phyloP scores from a whole-genome alignment of 139 green algal genomes.

The Chlamydomonas sp. region DNA sequence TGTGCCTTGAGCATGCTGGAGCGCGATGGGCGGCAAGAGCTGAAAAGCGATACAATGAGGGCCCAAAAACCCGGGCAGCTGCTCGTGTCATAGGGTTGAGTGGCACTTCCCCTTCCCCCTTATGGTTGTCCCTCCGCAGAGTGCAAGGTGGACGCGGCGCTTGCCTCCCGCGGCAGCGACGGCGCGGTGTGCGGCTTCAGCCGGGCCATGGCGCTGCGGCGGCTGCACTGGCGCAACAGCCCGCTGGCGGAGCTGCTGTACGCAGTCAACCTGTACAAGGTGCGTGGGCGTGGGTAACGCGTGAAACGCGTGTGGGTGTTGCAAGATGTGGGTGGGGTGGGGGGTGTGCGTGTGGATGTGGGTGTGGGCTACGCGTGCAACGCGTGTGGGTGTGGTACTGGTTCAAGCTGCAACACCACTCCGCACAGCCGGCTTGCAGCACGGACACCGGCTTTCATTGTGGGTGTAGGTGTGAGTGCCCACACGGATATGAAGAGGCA shows the following conservation, averaged over 20 bases:
- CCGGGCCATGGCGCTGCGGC: conserved; percentile 58
- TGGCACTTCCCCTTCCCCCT: too few relatives aligned
- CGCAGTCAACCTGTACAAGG: conserved; percentile 59
- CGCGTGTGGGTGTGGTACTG: too few relatives aligned
- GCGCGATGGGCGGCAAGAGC: too few relatives aligned
- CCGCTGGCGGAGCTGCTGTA: conserved; percentile 64
- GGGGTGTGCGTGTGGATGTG: neutral
- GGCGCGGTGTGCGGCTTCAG: conserved; percentile 43
- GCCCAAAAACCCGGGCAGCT: too few relatives aligned
- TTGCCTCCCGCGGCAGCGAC: conserved; percentile 36
- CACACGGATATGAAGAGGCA: too few relatives aligned
- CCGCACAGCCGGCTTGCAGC: too few relatives aligned
- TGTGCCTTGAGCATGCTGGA: too few relatives aligned
- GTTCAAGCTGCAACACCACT: too few relatives aligned
- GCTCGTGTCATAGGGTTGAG: neutral
- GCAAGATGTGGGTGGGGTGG: neutral
- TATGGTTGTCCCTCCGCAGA: conserved; percentile 39
- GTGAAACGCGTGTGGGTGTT: neutral
- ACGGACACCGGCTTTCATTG: neutral
- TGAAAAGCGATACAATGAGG: too few relatives aligned
- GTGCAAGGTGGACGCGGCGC: conserved; percentile 58
- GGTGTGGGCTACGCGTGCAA: too few relatives aligned
- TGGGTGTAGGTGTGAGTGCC: neutral
- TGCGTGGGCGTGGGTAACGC: neutral
- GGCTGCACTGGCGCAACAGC: conserved; percentile 73